phyloP scores from a whole-genome alignment of 148 eudicot genomes.

The Rhododendron molle region DNA sequence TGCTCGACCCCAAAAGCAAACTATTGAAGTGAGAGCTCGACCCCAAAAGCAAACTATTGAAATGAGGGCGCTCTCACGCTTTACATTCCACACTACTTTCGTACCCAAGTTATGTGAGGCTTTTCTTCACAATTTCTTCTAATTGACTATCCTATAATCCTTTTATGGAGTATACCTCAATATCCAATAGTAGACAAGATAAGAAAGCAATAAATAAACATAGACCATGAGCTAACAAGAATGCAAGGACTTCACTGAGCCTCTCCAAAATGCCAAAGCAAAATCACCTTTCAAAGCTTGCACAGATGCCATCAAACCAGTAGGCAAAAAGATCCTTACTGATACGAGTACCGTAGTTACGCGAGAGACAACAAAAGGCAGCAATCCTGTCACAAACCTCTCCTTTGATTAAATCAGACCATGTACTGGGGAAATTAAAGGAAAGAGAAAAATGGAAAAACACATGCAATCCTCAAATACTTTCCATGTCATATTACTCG shows the following conservation, averaged over 20 bases:
- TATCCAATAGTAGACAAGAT: background rate
- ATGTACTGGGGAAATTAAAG: background rate
- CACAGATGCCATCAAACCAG: constrained; percentile 83
- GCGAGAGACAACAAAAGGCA: constrained; percentile 56
- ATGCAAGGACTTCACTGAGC: background rate
- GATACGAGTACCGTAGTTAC: constrained; percentile 47
- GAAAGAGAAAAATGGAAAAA: background rate
- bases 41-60: too few relatives aligned
- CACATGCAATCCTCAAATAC: background rate
- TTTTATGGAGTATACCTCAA: background rate
- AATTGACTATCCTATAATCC: background rate
- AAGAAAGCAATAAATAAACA: background rate
- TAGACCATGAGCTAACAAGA: background rate
- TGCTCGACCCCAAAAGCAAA: background rate
- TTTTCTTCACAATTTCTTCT: background rate
- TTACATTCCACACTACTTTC: background rate
- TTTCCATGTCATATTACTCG: background rate
- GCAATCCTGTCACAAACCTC: constrained; percentile 67
- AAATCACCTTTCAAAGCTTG: constrained; percentile 69
- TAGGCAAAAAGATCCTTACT: constrained; percentile 51
- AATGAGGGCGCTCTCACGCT: background rate
- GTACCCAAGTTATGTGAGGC: background rate
- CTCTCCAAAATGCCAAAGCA: constrained; percentile 6
- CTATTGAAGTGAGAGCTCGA: background rate
- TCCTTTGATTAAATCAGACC: constrained; percentile 2